Base-by-base conservation (phyloP, 1,284 basidiomycete genomes). In the Leucoagaricus sp. region DNA sequence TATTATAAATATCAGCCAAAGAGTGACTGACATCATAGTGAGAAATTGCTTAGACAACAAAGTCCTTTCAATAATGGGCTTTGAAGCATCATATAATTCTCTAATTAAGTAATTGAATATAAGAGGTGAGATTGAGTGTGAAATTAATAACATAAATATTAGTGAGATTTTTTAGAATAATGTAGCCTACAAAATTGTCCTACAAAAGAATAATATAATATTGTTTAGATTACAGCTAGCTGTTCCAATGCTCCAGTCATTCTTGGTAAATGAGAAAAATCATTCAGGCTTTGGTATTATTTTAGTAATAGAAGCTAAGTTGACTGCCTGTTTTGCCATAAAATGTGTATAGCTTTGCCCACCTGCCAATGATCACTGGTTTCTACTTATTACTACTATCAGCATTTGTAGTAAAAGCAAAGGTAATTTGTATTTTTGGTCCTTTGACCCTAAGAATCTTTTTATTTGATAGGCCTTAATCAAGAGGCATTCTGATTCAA, bases 111-210 rank as follows among this genome's bases (percentile, higher is more conserved):
- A 48, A 26, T 19, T 44, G 65, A 62, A 65, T 34, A 53, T 61
- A 57, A 1, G 25, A 4, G 2, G 41, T 41, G 12, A 52, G 38
- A 26, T 52, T 52, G 2, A 38, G 8, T 28, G n/a, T 26, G n/a
- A 52, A 52, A 29, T 52, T 52, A 23, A 50, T 50, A 21, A 58
- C 42, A 3, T 28, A 25, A 25, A 68, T 66, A 33, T 62, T 59
- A 9, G 6, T 15, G 15, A 66, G 56, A 42, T 50, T 26, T 10
- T 51, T 9, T 63, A 63, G 61, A 40, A 61, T 55, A 45, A 59
- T n/a, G n/a, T n/a, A n/a, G n/a, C 60, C 66, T 38, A 52, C 57
- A 49, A 71, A 71, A 45, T 71, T 72, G 48, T 72, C 70, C 49
- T 68, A 62, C 3, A 72, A 52, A 1, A 72, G 62, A 26, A 72